Conservation (phyloP, 139 green algal genomes). For the Edaphochlamys debaryana region DNA sequence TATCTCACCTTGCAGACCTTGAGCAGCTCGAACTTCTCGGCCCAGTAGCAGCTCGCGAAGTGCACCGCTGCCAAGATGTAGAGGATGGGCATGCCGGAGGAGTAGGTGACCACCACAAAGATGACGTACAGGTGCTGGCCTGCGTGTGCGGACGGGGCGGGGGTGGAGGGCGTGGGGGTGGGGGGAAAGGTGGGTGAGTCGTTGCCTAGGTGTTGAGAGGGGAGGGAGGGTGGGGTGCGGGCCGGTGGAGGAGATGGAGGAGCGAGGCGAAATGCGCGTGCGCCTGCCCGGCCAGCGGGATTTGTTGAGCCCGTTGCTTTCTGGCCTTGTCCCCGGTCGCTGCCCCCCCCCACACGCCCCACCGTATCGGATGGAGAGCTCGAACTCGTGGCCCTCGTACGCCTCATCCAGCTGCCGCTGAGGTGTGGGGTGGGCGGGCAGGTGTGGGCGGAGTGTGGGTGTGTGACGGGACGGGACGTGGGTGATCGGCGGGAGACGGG, state of each 20-base stretch:
- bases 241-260: too few relatives aligned
- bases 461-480: too few relatives aligned
- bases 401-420: constrained; percentile 56
- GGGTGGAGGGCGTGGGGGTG: not conserved
- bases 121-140: constrained; percentile 68
- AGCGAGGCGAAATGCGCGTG: too few relatives aligned
- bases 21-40: constrained; percentile 72
- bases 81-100: constrained; percentile 57
- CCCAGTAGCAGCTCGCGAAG: constrained; percentile 56
- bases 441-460: too few relatives aligned
- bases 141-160: constrained; percentile 19
- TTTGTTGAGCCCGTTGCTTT: too few relatives aligned
- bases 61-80: constrained; percentile 53
- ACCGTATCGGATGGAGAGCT: constrained; percentile 57
- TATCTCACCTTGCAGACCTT: constrained; percentile 47
- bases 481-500: too few relatives aligned
- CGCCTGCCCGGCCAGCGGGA: too few relatives aligned
- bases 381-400: constrained; percentile 56
- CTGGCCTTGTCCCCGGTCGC: too few relatives aligned
- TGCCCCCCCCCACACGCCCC: too few relatives aligned
- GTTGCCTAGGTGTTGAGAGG: too few relatives aligned
- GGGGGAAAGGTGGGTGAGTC: too few relatives aligned
- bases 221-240: not conserved
- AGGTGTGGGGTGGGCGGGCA: too few relatives aligned
- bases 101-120: constrained; percentile 64